A percentile compares a stretch with the other conserved stretches of the same genome.
Conservation (phyloP, 148 eudicot species). For the Camellia granthamiana region DNA sequence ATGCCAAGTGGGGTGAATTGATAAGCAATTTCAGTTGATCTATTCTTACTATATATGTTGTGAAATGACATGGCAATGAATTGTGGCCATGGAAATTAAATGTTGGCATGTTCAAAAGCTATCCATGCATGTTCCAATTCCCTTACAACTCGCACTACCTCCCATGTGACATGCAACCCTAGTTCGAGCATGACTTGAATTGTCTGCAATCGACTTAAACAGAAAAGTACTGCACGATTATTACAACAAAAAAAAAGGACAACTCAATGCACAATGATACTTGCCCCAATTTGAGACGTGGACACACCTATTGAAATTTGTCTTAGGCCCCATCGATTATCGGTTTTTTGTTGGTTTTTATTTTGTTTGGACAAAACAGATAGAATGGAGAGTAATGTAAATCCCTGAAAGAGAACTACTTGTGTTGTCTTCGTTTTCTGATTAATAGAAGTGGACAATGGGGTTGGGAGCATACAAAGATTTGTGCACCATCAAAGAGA, state of each 20-base stretch:
- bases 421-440: no score
- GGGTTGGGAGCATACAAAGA: not conserved
- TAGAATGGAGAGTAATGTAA: no score
- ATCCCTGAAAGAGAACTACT: no score
- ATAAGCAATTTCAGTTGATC: conserved; percentile 19
- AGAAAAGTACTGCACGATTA: not conserved
- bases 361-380: not conserved
- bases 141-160: not conserved
- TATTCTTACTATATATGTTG: not conserved
- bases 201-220: not conserved
- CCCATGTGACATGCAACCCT: conserved; percentile 29
- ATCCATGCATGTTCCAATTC: not conserved
- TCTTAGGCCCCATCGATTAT: conserved; percentile 8
- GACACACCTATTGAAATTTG: not conserved
- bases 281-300: no score
- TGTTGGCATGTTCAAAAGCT: conserved; percentile 13
- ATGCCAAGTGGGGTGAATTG: conserved; percentile 17
- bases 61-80: conserved; percentile 18
- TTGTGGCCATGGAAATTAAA: not conserved
- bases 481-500: not conserved
- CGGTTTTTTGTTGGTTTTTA: not conserved
- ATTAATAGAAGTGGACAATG: no score
- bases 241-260: not conserved
- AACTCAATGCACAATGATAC: not conserved
- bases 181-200: not conserved